These are phyloP conservation scores for Starmerella powellii DNA, from an alignment of 805 yeast genomes.

Conservation along the genomic window DNA sequence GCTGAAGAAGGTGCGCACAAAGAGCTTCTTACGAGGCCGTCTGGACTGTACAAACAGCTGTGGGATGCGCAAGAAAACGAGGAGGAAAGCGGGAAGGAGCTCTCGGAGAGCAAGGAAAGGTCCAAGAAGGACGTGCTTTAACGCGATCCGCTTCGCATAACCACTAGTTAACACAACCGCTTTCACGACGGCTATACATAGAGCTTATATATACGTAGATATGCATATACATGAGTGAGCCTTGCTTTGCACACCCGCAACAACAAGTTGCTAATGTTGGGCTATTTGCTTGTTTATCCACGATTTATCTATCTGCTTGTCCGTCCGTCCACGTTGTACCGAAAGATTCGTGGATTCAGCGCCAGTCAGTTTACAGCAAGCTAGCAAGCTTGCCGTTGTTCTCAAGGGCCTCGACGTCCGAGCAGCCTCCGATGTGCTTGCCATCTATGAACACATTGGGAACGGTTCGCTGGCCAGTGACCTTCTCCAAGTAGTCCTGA, in stretches of 20 bases:
- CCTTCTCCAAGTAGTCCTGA: constrained; percentile 61
- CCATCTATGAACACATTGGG: constrained; percentile 87
- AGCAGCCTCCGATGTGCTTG: constrained; percentile 90
- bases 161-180: no score
- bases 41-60: constrained; percentile 61
- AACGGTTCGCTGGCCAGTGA: constrained; percentile 86
- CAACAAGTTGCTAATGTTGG: no score
- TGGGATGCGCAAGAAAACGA: constrained; percentile 89
- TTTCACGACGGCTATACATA: no score
- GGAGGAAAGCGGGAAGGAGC: constrained; percentile 27
- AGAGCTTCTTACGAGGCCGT: constrained; percentile 40
- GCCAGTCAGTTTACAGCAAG: no score
- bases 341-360: no score
- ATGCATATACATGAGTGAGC: no score
- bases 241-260: no score
- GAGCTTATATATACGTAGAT: no score
- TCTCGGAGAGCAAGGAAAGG: constrained; percentile 2
- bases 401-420: constrained; percentile 66
- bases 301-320: no score
- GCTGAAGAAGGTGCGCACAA: constrained; percentile 80
- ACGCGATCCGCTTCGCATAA: background rate
- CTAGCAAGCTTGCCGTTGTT: constrained; percentile 47
- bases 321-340: no score
- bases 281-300: no score
- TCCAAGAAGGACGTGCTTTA: constrained; percentile 10